Evolutionary conservation across 208 protist species (phyloP), one percentile per base, ranked within the genome.

Genomic region (Zelonia costaricensis): DNA sequence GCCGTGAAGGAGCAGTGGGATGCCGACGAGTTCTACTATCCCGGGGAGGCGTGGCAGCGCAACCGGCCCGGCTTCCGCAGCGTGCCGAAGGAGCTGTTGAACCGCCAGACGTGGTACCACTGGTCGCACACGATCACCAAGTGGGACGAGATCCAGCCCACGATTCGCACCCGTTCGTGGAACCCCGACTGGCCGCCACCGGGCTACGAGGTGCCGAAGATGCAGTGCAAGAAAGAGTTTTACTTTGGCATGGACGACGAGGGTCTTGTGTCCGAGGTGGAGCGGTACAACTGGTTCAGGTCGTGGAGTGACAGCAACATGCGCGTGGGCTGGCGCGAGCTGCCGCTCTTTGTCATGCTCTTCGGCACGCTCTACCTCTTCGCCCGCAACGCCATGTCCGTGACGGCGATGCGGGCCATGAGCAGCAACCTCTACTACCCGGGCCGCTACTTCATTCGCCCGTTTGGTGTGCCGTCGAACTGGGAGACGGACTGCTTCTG

Each of bases 1-100:
- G 88, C 88, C 25, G 76, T 95, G 22, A 92, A 90, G 71, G 83
- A 95, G 60, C 88, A 95, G 61, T 95, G 85, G 86, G 86, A 95
- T 74, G 63, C 88, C 6, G 77, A 91, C 33, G 83, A 95, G 69
- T 92, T 92, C 56, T 95, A 92, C 80, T 95, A 95, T 67, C 88
- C 88, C 18, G 88, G 88, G 28, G 88, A 95, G 71, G 85, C 80
- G 22, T 95, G 85, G 85, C 71, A 88, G 62, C 53, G 80, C 48
- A 95, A 95, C 72, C 80, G 88, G 10, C 88, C 88, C 6, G 78
- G 85, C 51, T 95, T 95, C 58, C 85, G 88, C 55, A 88, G 82
- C 53, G 86, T 92, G 47, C 88, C 88, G 4, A 92, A 92, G 74
- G 85, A 95, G 74, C 62, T 95, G 30, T 69, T 95, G 18, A 95